A percentile compares a stretch with the other conserved stretches of the same genome.
Conservation (phyloP, 495 filamentous ascomycete species). For the Lindgomyces ingoldianus region DNA sequence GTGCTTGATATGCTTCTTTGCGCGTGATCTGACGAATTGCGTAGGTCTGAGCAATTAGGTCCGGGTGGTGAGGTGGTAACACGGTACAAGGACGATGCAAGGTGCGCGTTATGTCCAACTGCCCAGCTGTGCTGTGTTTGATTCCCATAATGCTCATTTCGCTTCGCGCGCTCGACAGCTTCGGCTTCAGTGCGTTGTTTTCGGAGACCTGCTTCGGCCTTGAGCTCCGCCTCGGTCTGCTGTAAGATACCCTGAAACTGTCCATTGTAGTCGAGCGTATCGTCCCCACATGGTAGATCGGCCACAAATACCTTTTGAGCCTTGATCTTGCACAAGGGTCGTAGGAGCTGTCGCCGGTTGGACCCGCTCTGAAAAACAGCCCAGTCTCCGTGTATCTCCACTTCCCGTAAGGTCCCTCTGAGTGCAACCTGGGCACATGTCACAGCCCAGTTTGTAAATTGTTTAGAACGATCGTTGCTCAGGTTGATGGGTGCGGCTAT, state of each 20-base stretch:
- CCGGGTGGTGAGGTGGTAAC: no score
- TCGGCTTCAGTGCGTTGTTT: constrained; percentile 23
- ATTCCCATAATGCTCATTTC: neutral
- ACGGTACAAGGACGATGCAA: no score
- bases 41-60: no score
- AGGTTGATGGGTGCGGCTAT: neutral
- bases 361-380: neutral
- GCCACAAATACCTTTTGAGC: constrained; percentile 10
- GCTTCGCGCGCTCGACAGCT: neutral
- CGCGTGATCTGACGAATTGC: neutral
- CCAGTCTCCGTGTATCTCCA: constrained; percentile 18
- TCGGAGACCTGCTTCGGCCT: constrained; percentile 8
- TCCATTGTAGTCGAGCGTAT: neutral
- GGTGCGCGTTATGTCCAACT: no score
- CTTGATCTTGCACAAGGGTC: constrained; percentile 27
- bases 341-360: neutral
- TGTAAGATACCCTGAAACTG: neutral
- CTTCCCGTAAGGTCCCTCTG: constrained; percentile 1
- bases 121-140: neutral
- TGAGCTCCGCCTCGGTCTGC: neutral
- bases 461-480: neutral
- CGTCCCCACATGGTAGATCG: neutral
- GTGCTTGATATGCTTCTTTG: no score
- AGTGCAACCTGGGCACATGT: constrained; percentile 34
- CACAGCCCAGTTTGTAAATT: constrained; percentile 22